A percentile compares a stretch with the other conserved stretches of the same genome.
These are phyloP conservation scores for Trypanosoma vivax DNA, from an alignment of 208 protist genomes.

Conservation along the genomic window DNA sequence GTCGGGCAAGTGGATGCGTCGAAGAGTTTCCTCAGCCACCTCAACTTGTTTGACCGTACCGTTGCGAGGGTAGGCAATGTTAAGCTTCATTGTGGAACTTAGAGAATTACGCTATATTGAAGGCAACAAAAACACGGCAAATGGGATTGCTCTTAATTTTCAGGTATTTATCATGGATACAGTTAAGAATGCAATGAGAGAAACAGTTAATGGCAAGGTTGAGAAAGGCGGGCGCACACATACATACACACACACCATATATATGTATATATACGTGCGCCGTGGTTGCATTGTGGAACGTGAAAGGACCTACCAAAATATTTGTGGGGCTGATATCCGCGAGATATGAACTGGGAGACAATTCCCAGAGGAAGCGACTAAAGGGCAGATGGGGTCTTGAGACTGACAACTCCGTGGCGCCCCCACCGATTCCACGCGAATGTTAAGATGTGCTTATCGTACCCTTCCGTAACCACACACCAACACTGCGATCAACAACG, in stretches of 20 bases:
- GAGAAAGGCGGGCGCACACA: neutral
- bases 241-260: slow-evolving; percentile 6
- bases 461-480: slow-evolving; percentile 21
- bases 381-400: too few relatives aligned
- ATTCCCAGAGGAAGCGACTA: too few relatives aligned
- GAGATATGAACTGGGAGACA: too few relatives aligned
- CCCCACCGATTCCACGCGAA: too few relatives aligned
- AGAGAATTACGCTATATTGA: neutral
- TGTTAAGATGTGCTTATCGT: too few relatives aligned
- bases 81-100: slow-evolving; percentile 74
- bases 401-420: too few relatives aligned
- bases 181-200: too few relatives aligned
- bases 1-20: slow-evolving; percentile 75
- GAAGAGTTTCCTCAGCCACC: slow-evolving; percentile 73
- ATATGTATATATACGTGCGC: neutral
- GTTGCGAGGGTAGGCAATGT: slow-evolving; percentile 85
- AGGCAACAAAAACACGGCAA: slow-evolving; percentile 9
- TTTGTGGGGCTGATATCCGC: too few relatives aligned
- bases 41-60: slow-evolving; percentile 88
- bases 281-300: too few relatives aligned
- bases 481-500: slow-evolving; percentile 19
- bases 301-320: neutral
- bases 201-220: slow-evolving; percentile 2
- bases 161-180: too few relatives aligned
- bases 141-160: neutral